Conservation (phyloP, 495 filamentous ascomycete species). For the Lichina pygmaea region DNA sequence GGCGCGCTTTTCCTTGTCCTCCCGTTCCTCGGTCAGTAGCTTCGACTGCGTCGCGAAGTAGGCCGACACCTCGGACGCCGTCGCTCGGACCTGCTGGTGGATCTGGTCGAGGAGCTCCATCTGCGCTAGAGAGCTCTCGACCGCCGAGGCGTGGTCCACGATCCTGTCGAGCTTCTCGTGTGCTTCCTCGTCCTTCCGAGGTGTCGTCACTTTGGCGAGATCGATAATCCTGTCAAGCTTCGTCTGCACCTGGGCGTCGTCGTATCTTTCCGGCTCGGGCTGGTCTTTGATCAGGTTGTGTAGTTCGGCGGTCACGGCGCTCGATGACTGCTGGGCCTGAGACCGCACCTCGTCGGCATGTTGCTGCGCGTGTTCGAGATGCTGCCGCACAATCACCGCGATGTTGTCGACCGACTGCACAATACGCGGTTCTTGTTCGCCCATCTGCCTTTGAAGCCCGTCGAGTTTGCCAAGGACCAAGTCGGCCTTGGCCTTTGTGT, state of each 20-base stretch:
- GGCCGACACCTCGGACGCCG: slow-evolving; percentile 61
- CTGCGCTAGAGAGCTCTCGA: slow-evolving; percentile 18
- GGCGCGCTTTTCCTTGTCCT: slow-evolving; percentile 47
- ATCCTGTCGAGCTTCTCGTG: slow-evolving; percentile 73
- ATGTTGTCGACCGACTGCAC: slow-evolving; percentile 59
- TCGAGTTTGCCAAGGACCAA: slow-evolving; percentile 44
- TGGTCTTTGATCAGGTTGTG: slow-evolving; percentile 2
- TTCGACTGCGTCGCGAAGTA: slow-evolving; percentile 62
- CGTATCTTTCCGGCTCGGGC: slow-evolving; percentile 25
- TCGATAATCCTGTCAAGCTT: slow-evolving; percentile 64
- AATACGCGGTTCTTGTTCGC: slow-evolving; percentile 64
- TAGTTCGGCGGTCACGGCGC: slow-evolving; percentile 1
- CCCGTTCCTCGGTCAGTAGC: slow-evolving; percentile 50
- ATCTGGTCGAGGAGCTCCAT: slow-evolving; percentile 67
- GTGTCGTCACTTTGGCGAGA: slow-evolving; percentile 11
- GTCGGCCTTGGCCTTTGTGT: slow-evolving; percentile 48
- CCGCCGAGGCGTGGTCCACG: slow-evolving; percentile 26
- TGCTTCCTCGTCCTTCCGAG: slow-evolving; percentile 40
- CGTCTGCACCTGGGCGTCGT: slow-evolving; percentile 44
- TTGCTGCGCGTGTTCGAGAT: slow-evolving; percentile 43
- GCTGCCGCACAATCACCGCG: slow-evolving; percentile 50
- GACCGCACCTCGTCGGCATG: slow-evolving; percentile 20
- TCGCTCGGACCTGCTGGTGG: slow-evolving; percentile 64
- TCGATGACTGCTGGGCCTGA: slow-evolving; percentile 12
- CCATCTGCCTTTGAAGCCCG: slow-evolving; percentile 43